Evolutionary conservation across 2,329 filamentous ascomycete genomes (phyloP).

Genomic region (Zopfia rhizophila): DNA sequence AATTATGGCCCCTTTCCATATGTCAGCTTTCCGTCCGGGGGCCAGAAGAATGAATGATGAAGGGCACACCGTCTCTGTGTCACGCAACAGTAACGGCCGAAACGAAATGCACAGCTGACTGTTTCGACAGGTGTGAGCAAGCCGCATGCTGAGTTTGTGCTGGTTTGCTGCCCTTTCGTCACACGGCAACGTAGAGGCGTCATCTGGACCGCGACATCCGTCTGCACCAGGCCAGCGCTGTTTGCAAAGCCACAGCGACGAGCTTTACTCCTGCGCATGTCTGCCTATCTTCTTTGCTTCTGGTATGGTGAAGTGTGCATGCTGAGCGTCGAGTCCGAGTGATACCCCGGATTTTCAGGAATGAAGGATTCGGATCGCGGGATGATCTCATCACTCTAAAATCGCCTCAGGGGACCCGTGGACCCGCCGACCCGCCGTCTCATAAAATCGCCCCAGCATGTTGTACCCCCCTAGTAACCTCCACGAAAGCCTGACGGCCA

Average conservation of each 20-base stretch:
- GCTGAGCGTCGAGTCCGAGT: too few species aligned
- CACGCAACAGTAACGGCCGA: too few species aligned
- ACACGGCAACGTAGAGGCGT: conserved; percentile 32
- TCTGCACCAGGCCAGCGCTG: conserved; percentile 10
- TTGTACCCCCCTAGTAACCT: conserved; percentile 1
- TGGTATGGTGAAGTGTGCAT: neutral
- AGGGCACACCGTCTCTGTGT: too few species aligned
- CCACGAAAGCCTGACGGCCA: conserved; percentile 3
- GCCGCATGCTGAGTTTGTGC: neutral
- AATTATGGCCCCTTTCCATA: too few species aligned
- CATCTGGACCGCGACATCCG: conserved; percentile 21
- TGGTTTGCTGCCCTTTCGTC: conserved; percentile 18
- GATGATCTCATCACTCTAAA: conserved; percentile 43
- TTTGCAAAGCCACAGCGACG: neutral
- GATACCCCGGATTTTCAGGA: neutral
- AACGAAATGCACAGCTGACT: too few species aligned
- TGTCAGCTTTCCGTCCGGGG: too few species aligned
- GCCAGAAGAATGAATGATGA: too few species aligned
- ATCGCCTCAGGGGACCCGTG: too few species aligned
- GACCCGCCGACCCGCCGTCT: too few species aligned
- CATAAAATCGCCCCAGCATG: conserved; percentile 18
- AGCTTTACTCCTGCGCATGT: conserved; percentile 2
- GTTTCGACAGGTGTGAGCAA: neutral
- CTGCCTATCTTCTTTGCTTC: neutral
- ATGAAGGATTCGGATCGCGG: conserved; percentile 20